Conservation (phyloP, 1,284 basidiomycete species). For the Veloporphyrellus conicus region DNA sequence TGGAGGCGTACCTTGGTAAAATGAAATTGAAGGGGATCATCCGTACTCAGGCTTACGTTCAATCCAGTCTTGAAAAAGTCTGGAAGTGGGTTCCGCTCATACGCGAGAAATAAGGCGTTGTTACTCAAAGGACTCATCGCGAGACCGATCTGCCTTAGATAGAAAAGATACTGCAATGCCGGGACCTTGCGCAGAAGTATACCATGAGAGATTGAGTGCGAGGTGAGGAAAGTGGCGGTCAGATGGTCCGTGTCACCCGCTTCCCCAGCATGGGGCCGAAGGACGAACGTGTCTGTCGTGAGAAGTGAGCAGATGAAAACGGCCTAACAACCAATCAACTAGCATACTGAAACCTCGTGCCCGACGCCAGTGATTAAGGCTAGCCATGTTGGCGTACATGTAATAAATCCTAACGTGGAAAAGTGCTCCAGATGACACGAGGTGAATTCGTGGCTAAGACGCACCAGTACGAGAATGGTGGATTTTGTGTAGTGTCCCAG, state of each 20-base stretch:
- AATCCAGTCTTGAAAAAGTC: slow-evolving; percentile 96
- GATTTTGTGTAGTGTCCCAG: slow-evolving; percentile 88
- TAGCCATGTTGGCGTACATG: slow-evolving; percentile 95
- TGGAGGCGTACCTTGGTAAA: slow-evolving; percentile 74
- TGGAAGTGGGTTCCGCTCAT: slow-evolving; percentile 95
- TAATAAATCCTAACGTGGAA: slow-evolving; percentile 78
- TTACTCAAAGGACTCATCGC: slow-evolving; percentile 99
- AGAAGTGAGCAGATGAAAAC: not conserved
- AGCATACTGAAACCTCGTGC: slow-evolving; percentile 85
- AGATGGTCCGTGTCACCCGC: slow-evolving; percentile 98
- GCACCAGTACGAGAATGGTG: slow-evolving; percentile 92
- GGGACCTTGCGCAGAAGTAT: slow-evolving; percentile 97
- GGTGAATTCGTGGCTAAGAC: slow-evolving; percentile 16
- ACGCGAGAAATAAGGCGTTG: slow-evolving; percentile 95
- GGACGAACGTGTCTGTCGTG: slow-evolving; percentile 85
- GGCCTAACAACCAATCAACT: not conserved
- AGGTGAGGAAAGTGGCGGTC: slow-evolving; percentile 91
- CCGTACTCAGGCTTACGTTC: slow-evolving; percentile 95
- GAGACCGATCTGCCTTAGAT: slow-evolving; percentile 93
- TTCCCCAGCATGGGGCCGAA: slow-evolving; percentile 96
- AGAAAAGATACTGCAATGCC: slow-evolving; percentile 90
- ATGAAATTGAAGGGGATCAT: slow-evolving; percentile 93
- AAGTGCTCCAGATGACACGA: not conserved
- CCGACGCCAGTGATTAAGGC: slow-evolving; percentile 89
- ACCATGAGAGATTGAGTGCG: slow-evolving; percentile 98